Percentiles rank a stretch among this genome's conserved stretches.
Evolutionary conservation across 129 eudicot genomes (phyloP).

Genomic region (Silybum marianum): DNA sequence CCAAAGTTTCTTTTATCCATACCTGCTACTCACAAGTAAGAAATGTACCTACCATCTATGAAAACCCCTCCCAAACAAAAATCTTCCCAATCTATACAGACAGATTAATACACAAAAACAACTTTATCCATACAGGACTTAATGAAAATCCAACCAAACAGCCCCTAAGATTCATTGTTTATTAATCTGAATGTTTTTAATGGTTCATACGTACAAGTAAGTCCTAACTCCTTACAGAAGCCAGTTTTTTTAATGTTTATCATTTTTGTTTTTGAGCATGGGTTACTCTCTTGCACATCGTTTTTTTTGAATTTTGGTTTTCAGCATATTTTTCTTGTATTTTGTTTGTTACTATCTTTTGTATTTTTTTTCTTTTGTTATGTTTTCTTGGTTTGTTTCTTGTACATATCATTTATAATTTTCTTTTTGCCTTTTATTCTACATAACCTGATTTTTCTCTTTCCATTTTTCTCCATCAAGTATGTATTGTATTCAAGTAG

Average conservation of each 20-base stretch:
- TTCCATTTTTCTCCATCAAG: background rate
- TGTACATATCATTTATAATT: background rate
- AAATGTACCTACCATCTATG: no score
- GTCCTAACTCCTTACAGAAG: background rate
- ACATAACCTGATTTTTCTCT: background rate
- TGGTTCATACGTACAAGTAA: background rate
- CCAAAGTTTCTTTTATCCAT: no score
- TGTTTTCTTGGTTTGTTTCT: background rate
- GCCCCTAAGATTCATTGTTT: background rate
- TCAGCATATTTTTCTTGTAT: background rate
- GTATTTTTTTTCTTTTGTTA: background rate
- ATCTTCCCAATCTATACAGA: no score
- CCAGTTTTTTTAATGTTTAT: background rate
- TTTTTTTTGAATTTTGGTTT: background rate
- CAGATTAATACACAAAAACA: no score
- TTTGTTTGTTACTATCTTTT: background rate
- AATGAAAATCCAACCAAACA: no score
- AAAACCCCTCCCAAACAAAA: no score
- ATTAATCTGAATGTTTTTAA: background rate
- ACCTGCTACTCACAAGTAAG: no score
- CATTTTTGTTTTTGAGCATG: background rate
- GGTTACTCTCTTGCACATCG: background rate
- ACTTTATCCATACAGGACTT: no score
- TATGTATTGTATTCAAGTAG: background rate
- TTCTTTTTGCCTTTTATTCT: background rate